Conservation (phyloP, 2,329 filamentous ascomycete genomes). For the Botryotinia narcissicola region DNA sequence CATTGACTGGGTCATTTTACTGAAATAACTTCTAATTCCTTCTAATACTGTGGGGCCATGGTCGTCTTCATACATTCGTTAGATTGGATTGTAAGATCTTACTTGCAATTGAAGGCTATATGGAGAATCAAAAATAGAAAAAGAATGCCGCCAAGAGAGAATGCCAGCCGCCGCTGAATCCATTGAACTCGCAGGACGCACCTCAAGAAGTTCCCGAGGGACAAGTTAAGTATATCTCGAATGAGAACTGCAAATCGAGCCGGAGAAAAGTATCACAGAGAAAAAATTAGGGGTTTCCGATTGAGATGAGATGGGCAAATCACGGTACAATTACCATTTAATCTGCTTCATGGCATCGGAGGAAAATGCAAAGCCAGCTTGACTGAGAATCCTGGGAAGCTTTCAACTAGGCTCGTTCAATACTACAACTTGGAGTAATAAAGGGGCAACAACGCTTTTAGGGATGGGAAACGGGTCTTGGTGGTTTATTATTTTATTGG, state of each 20-base stretch:
- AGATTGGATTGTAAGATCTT: too few relatives aligned
- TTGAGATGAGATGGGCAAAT: neutral
- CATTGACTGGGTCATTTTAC: neutral
- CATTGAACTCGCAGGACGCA: neutral
- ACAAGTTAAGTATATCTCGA: neutral
- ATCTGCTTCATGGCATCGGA: neutral
- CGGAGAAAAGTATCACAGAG: neutral
- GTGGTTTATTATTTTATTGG: neutral
- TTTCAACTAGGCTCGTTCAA: neutral
- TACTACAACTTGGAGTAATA: neutral
- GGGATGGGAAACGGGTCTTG: neutral
- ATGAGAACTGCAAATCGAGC: neutral
- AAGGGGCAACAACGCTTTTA: neutral
- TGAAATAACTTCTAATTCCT: too few relatives aligned
- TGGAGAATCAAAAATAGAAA: neutral
- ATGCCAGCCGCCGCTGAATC: neutral
- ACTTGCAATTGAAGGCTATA: neutral
- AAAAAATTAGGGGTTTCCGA: fast-evolving
- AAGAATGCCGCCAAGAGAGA: neutral
- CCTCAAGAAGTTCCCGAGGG: neutral
- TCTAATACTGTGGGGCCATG: too few relatives aligned
- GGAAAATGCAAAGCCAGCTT: neutral
- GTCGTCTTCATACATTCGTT: too few relatives aligned
- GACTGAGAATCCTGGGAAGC: neutral
- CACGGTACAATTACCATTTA: neutral